Evolutionary conservation across 202 grass and related monocot genomes (phyloP).

Genomic region (Panicum hallii): DNA sequence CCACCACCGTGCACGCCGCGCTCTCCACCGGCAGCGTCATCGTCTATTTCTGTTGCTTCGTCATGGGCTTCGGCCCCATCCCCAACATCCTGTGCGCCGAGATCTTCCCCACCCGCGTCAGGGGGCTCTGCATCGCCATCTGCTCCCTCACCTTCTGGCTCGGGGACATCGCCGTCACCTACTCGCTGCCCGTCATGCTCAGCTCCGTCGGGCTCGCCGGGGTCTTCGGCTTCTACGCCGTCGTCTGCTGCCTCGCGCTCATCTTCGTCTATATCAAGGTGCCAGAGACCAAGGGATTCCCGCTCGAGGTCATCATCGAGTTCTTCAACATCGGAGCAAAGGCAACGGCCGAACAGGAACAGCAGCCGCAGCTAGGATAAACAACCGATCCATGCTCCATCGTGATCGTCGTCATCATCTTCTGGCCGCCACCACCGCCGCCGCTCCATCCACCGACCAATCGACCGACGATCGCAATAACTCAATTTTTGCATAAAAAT

Average conservation of each 20-base stretch:
- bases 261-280: slow-evolving; percentile 63
- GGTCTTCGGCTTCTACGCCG: slow-evolving; percentile 65
- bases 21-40: slow-evolving; percentile 70
- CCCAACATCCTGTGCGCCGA: slow-evolving; percentile 78
- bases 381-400: too few species aligned
- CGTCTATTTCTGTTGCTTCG: slow-evolving; percentile 76
- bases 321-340: slow-evolving; percentile 75
- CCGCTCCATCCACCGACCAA: too few species aligned
- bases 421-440: too few species aligned
- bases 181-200: slow-evolving; percentile 67
- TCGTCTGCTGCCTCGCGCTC: slow-evolving; percentile 64
- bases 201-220: slow-evolving; percentile 58
- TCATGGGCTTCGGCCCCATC: slow-evolving; percentile 79
- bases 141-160: slow-evolving; percentile 83
- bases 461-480: too few species aligned
- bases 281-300: slow-evolving; percentile 76
- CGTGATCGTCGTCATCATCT: too few species aligned
- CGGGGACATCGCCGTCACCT: slow-evolving; percentile 70
- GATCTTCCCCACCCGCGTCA: slow-evolving; percentile 72
- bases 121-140: slow-evolving; percentile 66
- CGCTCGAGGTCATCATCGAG: slow-evolving; percentile 74
- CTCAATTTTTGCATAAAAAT: too few species aligned
- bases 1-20: slow-evolving; percentile 47
- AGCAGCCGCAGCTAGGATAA: too few species aligned
- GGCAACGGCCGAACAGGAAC: too few species aligned